These are phyloP conservation scores for Larix kaempferi DNA, from an alignment of 75 land plant species.

Conservation along the genomic window DNA sequence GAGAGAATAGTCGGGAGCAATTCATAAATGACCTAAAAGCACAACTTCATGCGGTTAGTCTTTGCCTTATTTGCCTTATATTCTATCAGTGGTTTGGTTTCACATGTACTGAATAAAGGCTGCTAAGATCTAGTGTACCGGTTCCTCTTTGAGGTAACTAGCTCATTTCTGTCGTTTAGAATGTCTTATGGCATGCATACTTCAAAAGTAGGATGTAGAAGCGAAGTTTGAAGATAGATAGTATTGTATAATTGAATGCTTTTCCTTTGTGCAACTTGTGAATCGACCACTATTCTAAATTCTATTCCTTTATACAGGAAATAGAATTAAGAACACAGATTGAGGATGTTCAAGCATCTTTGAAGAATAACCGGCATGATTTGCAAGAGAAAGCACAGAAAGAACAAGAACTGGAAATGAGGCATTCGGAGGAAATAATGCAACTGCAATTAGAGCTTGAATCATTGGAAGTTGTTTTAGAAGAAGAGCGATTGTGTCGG, in stretches of 20 bases:
- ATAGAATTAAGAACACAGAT: conserved; percentile 16
- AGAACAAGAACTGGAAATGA: conserved; percentile 19
- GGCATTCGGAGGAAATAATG: conserved; percentile 39
- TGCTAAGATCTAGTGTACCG: not conserved
- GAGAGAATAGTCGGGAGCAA: conserved; percentile 6
- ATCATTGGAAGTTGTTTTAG: conserved; percentile 47
- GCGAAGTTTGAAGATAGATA: not conserved
- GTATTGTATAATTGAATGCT: no score
- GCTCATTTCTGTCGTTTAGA: not conserved
- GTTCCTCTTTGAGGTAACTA: not conserved
- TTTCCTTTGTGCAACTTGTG: conserved; percentile 9
- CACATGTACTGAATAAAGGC: not conserved
- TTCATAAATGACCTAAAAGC: conserved; percentile 13
- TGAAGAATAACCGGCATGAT: conserved; percentile 6
- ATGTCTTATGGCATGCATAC: no score
- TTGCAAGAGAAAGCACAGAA: conserved; percentile 14
- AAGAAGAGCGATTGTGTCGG: conserved; percentile 49
- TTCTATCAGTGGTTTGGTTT: conserved; percentile 3
- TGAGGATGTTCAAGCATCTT: conserved; percentile 13
- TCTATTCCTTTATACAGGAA: conserved; percentile 22
- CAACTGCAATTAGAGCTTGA: conserved; percentile 78
- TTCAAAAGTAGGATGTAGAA: not conserved
- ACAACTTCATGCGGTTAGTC: conserved; percentile 20
- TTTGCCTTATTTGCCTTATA: not conserved
- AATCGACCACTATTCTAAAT: no score